Evolutionary conservation across 345 rosid species (phyloP).

Genomic region (Populus davidiana): DNA sequence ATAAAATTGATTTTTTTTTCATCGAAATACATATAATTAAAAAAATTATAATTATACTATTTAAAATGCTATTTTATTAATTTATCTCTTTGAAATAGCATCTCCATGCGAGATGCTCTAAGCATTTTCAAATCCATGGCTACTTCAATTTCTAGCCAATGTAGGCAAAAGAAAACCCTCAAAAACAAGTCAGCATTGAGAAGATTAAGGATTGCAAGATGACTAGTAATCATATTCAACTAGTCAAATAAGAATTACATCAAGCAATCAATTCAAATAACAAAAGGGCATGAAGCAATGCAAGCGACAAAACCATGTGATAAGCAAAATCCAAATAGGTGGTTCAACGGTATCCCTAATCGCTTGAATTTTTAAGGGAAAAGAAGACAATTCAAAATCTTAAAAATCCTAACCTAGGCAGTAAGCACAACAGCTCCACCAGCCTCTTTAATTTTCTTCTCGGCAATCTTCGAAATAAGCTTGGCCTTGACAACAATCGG

Average conservation of each 20-base stretch:
- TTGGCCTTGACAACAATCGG: slow-evolving; percentile 30
- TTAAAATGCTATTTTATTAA: too few species aligned
- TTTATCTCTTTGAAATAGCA: too few species aligned
- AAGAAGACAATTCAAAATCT: neutral
- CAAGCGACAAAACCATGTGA: neutral
- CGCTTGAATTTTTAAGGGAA: neutral
- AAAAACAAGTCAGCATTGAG: neutral
- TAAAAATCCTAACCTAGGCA: slow-evolving; percentile 8
- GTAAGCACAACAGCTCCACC: slow-evolving; percentile 34
- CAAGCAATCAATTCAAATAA: neutral
- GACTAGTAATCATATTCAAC: too few species aligned
- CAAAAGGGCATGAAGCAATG: neutral
- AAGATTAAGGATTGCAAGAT: too few species aligned
- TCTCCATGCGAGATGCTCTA: too few species aligned
- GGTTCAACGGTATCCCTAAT: neutral
- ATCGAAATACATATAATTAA: too few species aligned
- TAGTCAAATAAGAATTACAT: neutral
- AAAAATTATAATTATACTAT: too few species aligned
- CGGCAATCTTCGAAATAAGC: slow-evolving; percentile 25
- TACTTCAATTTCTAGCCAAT: too few species aligned
- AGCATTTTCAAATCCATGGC: neutral
- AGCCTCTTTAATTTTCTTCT: slow-evolving; percentile 33
- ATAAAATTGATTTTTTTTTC: too few species aligned
- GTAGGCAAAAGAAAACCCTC: neutral
- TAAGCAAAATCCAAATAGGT: too few species aligned